Conservation (phyloP, 768 basidiomycete species). For the Cytidiella melzeri region DNA sequence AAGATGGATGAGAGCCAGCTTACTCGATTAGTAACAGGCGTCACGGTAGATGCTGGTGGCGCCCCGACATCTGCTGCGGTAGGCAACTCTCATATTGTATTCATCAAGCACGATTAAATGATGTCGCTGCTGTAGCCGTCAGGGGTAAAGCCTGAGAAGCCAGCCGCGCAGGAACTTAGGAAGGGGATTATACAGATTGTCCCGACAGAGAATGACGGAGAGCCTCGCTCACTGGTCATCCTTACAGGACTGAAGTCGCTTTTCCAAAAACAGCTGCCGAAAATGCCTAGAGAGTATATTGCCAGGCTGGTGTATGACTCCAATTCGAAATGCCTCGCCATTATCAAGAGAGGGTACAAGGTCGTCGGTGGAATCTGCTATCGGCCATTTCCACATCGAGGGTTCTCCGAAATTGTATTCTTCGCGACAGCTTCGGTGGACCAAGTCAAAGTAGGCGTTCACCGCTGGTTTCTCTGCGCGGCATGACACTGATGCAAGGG, state of each 20-base stretch:
- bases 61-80: constrained; percentile 39
- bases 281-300: constrained; percentile 99
- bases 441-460: constrained; percentile 80
- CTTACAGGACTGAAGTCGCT: constrained; percentile 94
- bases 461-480: not conserved
- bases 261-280: constrained; percentile 95
- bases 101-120: not conserved
- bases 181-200: constrained; percentile 78
- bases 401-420: constrained; percentile 98
- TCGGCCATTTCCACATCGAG: constrained; percentile 89
- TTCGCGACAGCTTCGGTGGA: constrained; percentile 95
- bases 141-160: constrained; percentile 61
- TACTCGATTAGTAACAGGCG: constrained; percentile 71
- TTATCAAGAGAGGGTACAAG: constrained; percentile 90
- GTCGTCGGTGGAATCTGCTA: constrained; percentile 98
- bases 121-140: constrained; percentile 31
- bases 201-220: constrained; percentile 77
- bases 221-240: constrained; percentile 73
- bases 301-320: constrained; percentile 89
- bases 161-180: constrained; percentile 73
- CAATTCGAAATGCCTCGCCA: constrained; percentile 90
- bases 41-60: constrained; percentile 63
- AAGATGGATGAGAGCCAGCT: constrained; percentile 76
- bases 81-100: constrained; percentile 20
- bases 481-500: not conserved